Evolutionary conservation across 768 basidiomycete genomes (phyloP), one percentile per base, ranked within the genome.

Genomic region (Floccularia luteovirens): DNA sequence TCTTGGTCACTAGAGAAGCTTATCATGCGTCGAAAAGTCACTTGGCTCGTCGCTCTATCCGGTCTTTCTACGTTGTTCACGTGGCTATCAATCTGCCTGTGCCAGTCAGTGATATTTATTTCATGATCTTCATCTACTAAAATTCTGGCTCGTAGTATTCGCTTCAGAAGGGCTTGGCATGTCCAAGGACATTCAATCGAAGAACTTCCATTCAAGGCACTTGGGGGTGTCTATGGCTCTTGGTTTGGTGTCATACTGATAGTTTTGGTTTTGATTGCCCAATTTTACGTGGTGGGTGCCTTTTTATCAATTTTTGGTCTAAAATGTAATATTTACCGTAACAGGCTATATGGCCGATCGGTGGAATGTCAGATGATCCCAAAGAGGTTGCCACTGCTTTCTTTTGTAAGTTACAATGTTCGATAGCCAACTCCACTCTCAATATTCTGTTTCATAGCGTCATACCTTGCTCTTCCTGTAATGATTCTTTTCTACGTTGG

Each of bases 41-140:
- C 43, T 21, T 71, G 69, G 69, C 55, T 71, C 14, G 43, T 66
- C 21, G 69, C 67, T 12, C 48, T 71, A 4, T 71, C 69, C n/a
- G 67, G 67, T 37, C 60, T 71, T 21, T 69, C 69, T 3, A 64
- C 64, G 5, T 56, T 71, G 43, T 68, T 71, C 58, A 63, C 64
- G 0, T 71, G 69, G 69, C 42, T 62, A 28, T 53, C 69, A 3
- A 66, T 71, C 41, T 69, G 67, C 44, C 49, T 69, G 31, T 71
- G 69, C 65, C 69, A 69, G 63, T 67, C 41, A 14, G 65, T 61
- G 6, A 8, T 2, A 11, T 25, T 25, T 5, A 11, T 14, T 10
- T 24, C 19, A 16, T 33, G 2, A 4, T 5, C 12, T 24, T 11
- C 11, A 10, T 30, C 8, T 33, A 13, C 7, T 21, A n/a, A 30